Conservation (phyloP, 1,284 basidiomycete species). For the Rhizoctonia solani region DNA sequence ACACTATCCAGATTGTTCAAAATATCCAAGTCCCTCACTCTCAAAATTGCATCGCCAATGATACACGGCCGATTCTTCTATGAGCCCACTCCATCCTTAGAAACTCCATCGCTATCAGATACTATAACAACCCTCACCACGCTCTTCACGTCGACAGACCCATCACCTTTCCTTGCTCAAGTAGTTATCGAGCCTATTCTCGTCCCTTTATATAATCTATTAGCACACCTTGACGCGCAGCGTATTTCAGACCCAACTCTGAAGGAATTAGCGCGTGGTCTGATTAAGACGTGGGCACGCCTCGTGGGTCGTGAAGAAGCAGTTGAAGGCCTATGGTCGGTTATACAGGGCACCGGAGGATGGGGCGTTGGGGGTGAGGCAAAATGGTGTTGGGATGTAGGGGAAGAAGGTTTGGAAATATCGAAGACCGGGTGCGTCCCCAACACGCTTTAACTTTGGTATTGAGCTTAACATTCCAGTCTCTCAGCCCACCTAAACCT, state of each 20-base stretch:
- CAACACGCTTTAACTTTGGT: slow-evolving; percentile 23
- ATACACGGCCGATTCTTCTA: slow-evolving; percentile 49
- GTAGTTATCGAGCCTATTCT: slow-evolving; percentile 69
- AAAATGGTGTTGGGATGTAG: slow-evolving; percentile 42
- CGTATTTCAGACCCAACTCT: slow-evolving; percentile 65
- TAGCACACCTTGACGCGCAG: slow-evolving; percentile 54
- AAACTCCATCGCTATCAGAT: slow-evolving; percentile 38
- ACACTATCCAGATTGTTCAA: slow-evolving; percentile 66
- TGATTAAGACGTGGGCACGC: slow-evolving; percentile 75
- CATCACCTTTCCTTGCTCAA: slow-evolving; percentile 68
- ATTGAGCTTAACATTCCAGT: background rate
- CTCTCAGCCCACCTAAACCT: slow-evolving; percentile 10
- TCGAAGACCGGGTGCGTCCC: slow-evolving; percentile 36
- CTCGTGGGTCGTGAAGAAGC: slow-evolving; percentile 60
- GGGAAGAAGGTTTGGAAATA: slow-evolving; percentile 35
- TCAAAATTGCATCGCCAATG: slow-evolving; percentile 50
- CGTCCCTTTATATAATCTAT: slow-evolving; percentile 66
- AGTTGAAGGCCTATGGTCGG: slow-evolving; percentile 60
- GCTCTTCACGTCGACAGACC: slow-evolving; percentile 74
- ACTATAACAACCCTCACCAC: slow-evolving; percentile 51
- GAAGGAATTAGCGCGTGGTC: slow-evolving; percentile 59
- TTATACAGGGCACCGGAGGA: slow-evolving; percentile 58
- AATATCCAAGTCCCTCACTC: slow-evolving; percentile 44
- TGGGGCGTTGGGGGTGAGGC: slow-evolving; percentile 41
- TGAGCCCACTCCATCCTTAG: slow-evolving; percentile 40